phyloP scores from a whole-genome alignment of 345 rosid genomes.

The Dipteronia dyeriana region DNA sequence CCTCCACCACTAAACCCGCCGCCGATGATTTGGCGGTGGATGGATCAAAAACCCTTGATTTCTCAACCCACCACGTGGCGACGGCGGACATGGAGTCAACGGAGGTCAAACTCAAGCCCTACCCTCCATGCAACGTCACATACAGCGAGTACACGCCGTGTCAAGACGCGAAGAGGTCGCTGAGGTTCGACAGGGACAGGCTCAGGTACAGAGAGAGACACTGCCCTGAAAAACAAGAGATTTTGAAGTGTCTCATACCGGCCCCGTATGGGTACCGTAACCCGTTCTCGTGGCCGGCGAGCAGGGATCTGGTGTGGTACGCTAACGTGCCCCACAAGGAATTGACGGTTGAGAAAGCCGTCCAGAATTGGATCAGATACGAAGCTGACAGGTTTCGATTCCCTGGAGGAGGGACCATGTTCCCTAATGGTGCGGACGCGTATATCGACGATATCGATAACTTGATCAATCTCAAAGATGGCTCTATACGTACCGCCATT shows the following conservation, averaged over 20 bases:
- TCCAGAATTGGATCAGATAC: conserved; percentile 62
- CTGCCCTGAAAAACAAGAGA: conserved; percentile 47
- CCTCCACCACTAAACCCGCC: not conserved
- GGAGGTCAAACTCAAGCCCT: not conserved
- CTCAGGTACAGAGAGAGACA: conserved; percentile 64
- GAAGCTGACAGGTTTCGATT: conserved; percentile 56
- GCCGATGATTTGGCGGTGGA: not conserved
- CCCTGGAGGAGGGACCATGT: conserved; percentile 83
- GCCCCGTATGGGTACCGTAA: conserved; percentile 53
- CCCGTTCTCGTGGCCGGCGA: conserved; percentile 61
- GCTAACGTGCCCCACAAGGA: conserved; percentile 74
- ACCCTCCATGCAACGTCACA: conserved; percentile 31
- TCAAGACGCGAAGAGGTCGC: conserved; percentile 40
- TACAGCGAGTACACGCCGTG: conserved; percentile 55
- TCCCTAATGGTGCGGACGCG: conserved; percentile 62
- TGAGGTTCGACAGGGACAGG: conserved; percentile 31
- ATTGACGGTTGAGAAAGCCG: conserved; percentile 67
- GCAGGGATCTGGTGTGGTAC: conserved; percentile 58
- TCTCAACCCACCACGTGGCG: conserved; percentile 33
- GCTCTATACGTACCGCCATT: conserved; percentile 62
- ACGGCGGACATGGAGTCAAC: conserved; percentile 6
- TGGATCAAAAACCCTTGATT: conserved; percentile 28
- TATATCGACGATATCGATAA: conserved; percentile 59
- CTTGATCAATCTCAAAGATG: conserved; percentile 53
- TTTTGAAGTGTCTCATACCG: conserved; percentile 55